phyloP scores from a whole-genome alignment of 148 eudicot genomes.

The Selenicereus undatus region DNA sequence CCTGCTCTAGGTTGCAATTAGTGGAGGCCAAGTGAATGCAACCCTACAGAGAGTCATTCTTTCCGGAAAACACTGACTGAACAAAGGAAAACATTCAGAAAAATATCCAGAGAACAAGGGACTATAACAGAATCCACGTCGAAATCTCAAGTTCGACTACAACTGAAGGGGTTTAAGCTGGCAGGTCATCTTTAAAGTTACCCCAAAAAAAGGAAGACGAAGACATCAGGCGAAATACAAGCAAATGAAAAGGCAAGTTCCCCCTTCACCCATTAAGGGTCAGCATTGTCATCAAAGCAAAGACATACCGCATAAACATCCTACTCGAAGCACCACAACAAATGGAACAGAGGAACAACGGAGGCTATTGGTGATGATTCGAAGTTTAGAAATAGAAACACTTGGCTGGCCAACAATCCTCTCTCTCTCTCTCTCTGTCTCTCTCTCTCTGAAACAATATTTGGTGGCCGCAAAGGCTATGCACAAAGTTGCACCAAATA shows the following conservation, averaged over 20 bases:
- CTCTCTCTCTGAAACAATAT: neutral
- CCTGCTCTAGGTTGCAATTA: too few relatives aligned
- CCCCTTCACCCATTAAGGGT: neutral
- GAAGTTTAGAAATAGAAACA: neutral
- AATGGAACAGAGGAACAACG: neutral
- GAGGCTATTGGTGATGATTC: neutral
- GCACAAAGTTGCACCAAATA: too few relatives aligned
- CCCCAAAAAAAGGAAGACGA: neutral
- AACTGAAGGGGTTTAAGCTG: neutral
- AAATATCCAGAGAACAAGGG: neutral
- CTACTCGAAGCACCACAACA: neutral
- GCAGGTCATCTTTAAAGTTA: neutral
- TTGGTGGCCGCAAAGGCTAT: too few relatives aligned
- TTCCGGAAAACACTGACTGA: neutral
- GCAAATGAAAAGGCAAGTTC: neutral
- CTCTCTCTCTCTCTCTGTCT: neutral
- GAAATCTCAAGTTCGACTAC: neutral
- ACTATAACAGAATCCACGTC: neutral
- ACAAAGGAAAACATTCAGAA: neutral
- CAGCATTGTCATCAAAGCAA: neutral
- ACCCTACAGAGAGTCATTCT: neutral
- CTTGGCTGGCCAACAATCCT: slow-evolving; percentile 1
- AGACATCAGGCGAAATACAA: neutral
- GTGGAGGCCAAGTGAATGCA: neutral
- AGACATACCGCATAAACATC: neutral